phyloP scores from a whole-genome alignment of 306 rosid genomes.

The Castanea sativa region DNA sequence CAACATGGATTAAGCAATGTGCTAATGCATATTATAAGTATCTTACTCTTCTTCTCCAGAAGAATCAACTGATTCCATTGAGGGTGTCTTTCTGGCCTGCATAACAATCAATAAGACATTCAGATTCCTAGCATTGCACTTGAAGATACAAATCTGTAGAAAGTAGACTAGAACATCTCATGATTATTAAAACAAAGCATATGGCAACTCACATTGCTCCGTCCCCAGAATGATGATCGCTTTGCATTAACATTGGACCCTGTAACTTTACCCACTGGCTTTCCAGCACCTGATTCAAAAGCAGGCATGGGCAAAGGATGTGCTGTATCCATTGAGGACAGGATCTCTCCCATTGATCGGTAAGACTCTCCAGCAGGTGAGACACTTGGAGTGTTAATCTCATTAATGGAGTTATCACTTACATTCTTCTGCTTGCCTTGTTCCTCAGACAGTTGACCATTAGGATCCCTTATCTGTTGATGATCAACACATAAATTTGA shows the following conservation, averaged over 20 bases:
- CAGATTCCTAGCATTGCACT: conserved; percentile 26
- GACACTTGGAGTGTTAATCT: conserved; percentile 47
- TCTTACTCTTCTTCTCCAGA: conserved; percentile 99
- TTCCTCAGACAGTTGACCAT: conserved; percentile 50
- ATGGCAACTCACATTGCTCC: conserved; percentile 76
- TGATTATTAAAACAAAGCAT: not conserved
- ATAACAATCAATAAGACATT: conserved; percentile 28
- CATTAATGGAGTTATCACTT: conserved; percentile 46
- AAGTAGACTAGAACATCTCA: conserved; percentile 3
- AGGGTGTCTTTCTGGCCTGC: conserved; percentile 89
- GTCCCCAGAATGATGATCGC: conserved; percentile 95
- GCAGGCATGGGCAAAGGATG: conserved; percentile 46
- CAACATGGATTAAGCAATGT: not conserved
- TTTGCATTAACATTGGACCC: conserved; percentile 55
- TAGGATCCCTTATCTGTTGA: conserved; percentile 39
- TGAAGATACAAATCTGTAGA: not conserved
- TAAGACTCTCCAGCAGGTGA: conserved; percentile 68
- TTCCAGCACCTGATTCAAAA: conserved; percentile 59
- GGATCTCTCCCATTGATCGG: conserved; percentile 89
- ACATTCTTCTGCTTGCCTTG: conserved; percentile 55
- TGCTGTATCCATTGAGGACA: conserved; percentile 76
- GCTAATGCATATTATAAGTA: conserved; percentile 8
- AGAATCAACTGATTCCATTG: conserved; percentile 94
- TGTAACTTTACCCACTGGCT: conserved; percentile 60
- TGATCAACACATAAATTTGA: conserved; percentile 43